phyloP scores from a whole-genome alignment of 306 rosid species.

The Sophora flavescens region DNA sequence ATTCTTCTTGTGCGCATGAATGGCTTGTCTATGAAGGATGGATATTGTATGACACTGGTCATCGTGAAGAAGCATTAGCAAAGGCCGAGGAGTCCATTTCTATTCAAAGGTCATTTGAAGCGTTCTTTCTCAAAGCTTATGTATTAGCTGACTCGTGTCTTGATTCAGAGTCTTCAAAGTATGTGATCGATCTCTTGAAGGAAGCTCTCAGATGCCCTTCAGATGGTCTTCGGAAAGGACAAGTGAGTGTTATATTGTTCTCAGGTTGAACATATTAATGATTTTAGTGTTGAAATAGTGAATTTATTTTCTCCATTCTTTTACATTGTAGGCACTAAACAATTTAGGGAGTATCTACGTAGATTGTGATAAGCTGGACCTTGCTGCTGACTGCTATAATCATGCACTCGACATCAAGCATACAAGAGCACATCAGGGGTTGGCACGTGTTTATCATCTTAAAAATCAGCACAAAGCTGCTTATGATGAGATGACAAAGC shows the following conservation, averaged over 20 bases:
- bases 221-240: slow-evolving; percentile 95
- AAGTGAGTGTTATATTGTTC: slow-evolving; percentile 58
- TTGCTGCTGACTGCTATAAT: slow-evolving; percentile 90
- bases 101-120: slow-evolving; percentile 91
- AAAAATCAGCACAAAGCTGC: slow-evolving; percentile 84
- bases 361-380: slow-evolving; percentile 85
- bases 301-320: slow-evolving; percentile 37
- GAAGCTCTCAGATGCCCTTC: slow-evolving; percentile 97
- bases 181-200: slow-evolving; percentile 79
- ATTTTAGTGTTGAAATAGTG: slow-evolving; percentile 34
- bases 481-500: slow-evolving; percentile 95
- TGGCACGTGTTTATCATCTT: slow-evolving; percentile 91
- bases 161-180: slow-evolving; percentile 67
- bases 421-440: slow-evolving; percentile 96
- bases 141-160: slow-evolving; percentile 82
- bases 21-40: slow-evolving; percentile 93
- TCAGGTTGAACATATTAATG: slow-evolving; percentile 15
- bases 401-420: slow-evolving; percentile 91
- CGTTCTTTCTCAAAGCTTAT: slow-evolving; percentile 91
- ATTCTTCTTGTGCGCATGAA: slow-evolving; percentile 78
- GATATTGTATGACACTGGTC: slow-evolving; percentile 95
- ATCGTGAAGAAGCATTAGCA: slow-evolving; percentile 85
- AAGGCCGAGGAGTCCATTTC: slow-evolving; percentile 86
- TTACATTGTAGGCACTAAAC: slow-evolving; percentile 77
- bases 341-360: slow-evolving; percentile 89